Evolutionary conservation across 441 rosid genomes (phyloP), one percentile per base, ranked within the genome.

Genomic region (Brassica balearica): DNA sequence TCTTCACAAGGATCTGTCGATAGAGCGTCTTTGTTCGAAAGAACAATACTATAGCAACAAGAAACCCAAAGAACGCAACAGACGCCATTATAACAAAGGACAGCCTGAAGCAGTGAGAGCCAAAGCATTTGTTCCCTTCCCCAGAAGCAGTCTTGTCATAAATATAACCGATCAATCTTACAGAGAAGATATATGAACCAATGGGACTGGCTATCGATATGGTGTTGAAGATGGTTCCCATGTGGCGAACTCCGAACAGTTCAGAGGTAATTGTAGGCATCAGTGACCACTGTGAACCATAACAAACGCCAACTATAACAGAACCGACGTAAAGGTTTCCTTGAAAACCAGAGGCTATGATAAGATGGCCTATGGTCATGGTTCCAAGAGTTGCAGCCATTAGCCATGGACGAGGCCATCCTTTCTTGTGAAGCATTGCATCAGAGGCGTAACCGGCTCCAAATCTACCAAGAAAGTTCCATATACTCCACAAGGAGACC

Each of bases 271-370:
- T 90, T 15, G 95, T 87, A 2, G 94, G 94, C 92, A 93, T 88
- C 70, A 91, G 61, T 2, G 97, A 90, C 98, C 95, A 90, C 20
- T 91, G 98, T 3, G 92, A 88, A 22, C 97, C 98, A 36, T 89
- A 93, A 69, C 88, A 89, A 69, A 89, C 86, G 4, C 98, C 95
- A 15, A 89, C 90, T 67, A 91, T 66, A 41, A 91, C 72, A 4
- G 90, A 86, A 68, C 92, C 92, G 0, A 79, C 73, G 46, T 88
- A 89, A 15, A 90, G 79, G 38, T 88, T 84, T 23, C 91, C 84
- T 22, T 74, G 82, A 51, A 86, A 82, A 59, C 92, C 94, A 11
- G 88, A 87, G 75, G 88, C 89, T 25, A 88, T 84, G 32, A 87
- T 60, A 17, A 75, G 74, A 79, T 87, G 88, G 8, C 94, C 89